Percentiles rank a stretch among this genome's conserved stretches.
Evolutionary conservation across 805 yeast species (phyloP).

Genomic region (Candida berthetii): DNA sequence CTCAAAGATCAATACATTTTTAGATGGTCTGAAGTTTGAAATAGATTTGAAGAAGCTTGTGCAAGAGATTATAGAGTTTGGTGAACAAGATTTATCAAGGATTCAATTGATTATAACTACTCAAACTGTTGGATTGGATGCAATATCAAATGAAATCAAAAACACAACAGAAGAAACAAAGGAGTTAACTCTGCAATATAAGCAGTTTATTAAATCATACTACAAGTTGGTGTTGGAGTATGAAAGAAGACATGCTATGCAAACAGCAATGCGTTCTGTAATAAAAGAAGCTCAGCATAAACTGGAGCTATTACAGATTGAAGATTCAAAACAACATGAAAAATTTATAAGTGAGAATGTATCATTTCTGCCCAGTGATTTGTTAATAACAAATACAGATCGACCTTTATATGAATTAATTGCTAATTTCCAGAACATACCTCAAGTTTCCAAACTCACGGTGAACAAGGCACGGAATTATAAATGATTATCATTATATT

Average conservation of each 20-base stretch:
- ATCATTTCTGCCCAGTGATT: slow-evolving; percentile 46
- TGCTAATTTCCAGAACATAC: slow-evolving; percentile 11
- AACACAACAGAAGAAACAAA: slow-evolving; percentile 13
- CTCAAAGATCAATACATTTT: slow-evolving; percentile 19
- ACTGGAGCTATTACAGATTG: slow-evolving; percentile 30
- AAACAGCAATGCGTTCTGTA: slow-evolving; percentile 31
- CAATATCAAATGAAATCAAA: slow-evolving; percentile 6
- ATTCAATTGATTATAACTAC: slow-evolving; percentile 8
- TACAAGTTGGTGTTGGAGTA: slow-evolving; percentile 45
- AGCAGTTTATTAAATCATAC: slow-evolving; percentile 45
- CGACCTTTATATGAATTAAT: slow-evolving; percentile 18
- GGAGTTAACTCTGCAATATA: slow-evolving; percentile 41
- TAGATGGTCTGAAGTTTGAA: slow-evolving; percentile 21
- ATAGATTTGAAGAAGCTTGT: slow-evolving; percentile 16
- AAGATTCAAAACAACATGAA: slow-evolving; percentile 37
- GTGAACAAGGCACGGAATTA: slow-evolving; percentile 17
- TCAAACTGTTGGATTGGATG: slow-evolving; percentile 6
- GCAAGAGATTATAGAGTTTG: slow-evolving; percentile 15
- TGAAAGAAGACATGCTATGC: slow-evolving; percentile 39
- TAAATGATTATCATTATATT: no score
- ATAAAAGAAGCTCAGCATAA: slow-evolving; percentile 34
- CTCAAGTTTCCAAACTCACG: slow-evolving; percentile 10
- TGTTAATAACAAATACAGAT: slow-evolving; percentile 37
- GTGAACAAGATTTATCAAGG: slow-evolving; percentile 11
- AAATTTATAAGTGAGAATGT: slow-evolving; percentile 42